Percentiles rank a stretch among this genome's conserved stretches.
Evolutionary conservation across 305 asterid genomes (phyloP).

Genomic region (Fraxinus greggii): DNA sequence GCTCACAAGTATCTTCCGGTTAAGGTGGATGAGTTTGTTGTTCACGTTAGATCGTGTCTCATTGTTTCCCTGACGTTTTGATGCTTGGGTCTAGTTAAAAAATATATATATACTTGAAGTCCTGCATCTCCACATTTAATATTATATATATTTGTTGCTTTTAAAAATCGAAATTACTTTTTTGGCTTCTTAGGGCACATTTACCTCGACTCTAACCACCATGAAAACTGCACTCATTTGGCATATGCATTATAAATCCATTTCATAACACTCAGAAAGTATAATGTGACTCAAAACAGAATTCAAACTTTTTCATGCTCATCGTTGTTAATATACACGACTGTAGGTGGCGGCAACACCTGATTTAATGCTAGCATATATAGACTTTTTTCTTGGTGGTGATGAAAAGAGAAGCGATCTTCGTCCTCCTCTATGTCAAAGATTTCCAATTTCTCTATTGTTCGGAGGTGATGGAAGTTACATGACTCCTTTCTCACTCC

Average conservation of each 20-base stretch:
- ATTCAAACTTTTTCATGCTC: slow-evolving; percentile 18
- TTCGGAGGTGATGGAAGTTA: slow-evolving; percentile 98
- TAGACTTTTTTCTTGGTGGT: slow-evolving; percentile 97
- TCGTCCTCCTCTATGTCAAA: slow-evolving; percentile 79
- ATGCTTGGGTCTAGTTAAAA: neutral
- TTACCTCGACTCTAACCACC: neutral
- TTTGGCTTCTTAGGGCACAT: neutral
- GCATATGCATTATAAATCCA: neutral
- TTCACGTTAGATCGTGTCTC: neutral
- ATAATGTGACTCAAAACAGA: neutral
- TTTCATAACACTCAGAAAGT: neutral
- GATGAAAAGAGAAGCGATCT: slow-evolving; percentile 94
- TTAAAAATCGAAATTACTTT: neutral
- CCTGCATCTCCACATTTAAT: neutral
- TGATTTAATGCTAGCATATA: slow-evolving; percentile 88
- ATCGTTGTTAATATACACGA: slow-evolving; percentile 19
- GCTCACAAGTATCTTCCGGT: neutral
- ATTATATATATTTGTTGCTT: neutral
- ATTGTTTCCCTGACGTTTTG: neutral
- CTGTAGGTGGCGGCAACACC: slow-evolving; percentile 95
- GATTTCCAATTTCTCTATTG: slow-evolving; percentile 82
- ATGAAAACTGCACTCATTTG: neutral
- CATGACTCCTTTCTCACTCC: slow-evolving; percentile 89
- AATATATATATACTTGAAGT: neutral
- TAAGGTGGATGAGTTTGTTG: neutral